Evolutionary conservation across 208 protist species (phyloP).

Genomic region (Trypanosoma melophagium): DNA sequence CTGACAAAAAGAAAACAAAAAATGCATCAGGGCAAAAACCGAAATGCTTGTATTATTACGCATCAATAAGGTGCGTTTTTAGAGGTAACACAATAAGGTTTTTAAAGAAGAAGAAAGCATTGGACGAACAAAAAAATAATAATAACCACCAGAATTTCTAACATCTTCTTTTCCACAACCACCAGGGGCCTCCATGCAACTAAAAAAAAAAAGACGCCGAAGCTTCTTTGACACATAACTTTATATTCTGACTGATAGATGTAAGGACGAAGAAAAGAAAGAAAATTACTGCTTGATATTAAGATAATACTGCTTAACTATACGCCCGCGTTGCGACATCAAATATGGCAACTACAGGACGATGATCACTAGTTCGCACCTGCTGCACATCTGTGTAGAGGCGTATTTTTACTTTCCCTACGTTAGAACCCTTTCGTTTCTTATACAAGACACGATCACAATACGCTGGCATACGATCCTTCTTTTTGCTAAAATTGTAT

Average conservation of each 20-base stretch:
- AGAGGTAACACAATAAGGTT: background rate
- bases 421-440: conserved; percentile 30
- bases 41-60: background rate
- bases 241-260: background rate
- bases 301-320: background rate
- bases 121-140: conserved; percentile 4
- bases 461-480: conserved; percentile 78
- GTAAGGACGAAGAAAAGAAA: conserved; percentile 1
- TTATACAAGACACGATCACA: conserved; percentile 87
- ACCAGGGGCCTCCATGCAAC: background rate
- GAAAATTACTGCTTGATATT: background rate
- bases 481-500: conserved; percentile 71
- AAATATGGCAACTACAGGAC: conserved; percentile 78
- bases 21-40: background rate
- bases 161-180: background rate
- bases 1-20: no score
- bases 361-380: conserved; percentile 84
- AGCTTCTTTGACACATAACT: background rate
- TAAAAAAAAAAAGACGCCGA: background rate
- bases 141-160: background rate
- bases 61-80: background rate
- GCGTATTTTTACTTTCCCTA: conserved; percentile 40
- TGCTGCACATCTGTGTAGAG: conserved; percentile 84
- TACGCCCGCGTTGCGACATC: conserved; percentile 58
- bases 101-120: background rate